Evolutionary conservation across 768 basidiomycete genomes (phyloP), one percentile per base, ranked within the genome.

Genomic region (Collybia sordida): DNA sequence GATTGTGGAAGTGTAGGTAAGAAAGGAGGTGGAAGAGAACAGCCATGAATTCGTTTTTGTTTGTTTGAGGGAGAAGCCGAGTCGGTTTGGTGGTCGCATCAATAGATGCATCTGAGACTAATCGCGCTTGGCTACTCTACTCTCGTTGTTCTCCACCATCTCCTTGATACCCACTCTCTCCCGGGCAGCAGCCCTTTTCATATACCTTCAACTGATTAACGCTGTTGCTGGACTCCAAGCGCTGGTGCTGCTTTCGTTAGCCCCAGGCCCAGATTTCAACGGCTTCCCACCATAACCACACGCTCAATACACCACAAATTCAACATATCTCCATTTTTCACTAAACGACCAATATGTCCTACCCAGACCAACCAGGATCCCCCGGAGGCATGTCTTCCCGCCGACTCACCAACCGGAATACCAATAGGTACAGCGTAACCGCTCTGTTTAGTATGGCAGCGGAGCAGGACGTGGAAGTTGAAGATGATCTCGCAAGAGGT

Each of bases 361-460:
- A 81, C 63, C 63, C 72, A 57, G 84, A 85, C 51, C 73, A 77
- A 51, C 75, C 86, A 35, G 69, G 72, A 43, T 86, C 88, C 22
- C 82, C 88, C 45, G 78, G 76, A 54, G 75, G 81, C 59, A 77
- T 85, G 63, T 86, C 85, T 54, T 72, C 81, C 56, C 83, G 89
- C 59, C 80, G 91, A 24, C 78, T 90, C 64, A 91, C 90, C 28
- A 93, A 93, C 76, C 76, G 95, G 67, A 97, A 93, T 67, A 95
- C 92, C 57, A 96, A 97, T 72, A 87, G 95, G 51, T 96, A 97
- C 72, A 91, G 88, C 67, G 95, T 98, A 34, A 98, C 91, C 43
- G 93, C 93, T 22, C 77, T 98, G 58, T 98, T 96, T 67, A 93
- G 90, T 62, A 94, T 98, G 88, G 96, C 95, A 11, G 96, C 96